A percentile compares a stretch with the other conserved stretches of the same genome.
These are phyloP conservation scores for Micromonas commoda DNA, from an alignment of 139 green algal species.

Conservation along the genomic window DNA sequence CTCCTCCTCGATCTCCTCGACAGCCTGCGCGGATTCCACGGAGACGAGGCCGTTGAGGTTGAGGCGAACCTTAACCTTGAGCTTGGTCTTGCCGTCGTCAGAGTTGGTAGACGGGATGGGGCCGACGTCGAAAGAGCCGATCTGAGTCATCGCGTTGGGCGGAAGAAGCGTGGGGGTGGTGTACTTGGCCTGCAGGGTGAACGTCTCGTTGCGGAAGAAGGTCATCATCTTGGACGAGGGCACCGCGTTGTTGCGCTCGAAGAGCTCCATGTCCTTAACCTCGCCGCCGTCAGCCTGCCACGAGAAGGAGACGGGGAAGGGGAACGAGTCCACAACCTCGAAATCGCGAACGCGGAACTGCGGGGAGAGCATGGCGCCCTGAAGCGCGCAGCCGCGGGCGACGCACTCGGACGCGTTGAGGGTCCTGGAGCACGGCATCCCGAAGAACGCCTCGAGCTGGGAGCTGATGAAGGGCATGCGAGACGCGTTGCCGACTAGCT, in stretches of 20 bases:
- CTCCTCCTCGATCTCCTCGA: conserved; percentile 66
- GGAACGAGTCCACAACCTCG: conserved; percentile 82
- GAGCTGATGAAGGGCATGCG: conserved; percentile 73
- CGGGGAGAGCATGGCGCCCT: conserved; percentile 96
- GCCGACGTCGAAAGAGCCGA: conserved; percentile 36
- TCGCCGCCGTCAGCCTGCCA: conserved; percentile 49
- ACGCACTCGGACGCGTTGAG: conserved; percentile 95
- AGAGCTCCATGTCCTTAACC: conserved; percentile 38
- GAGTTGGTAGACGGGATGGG: conserved; percentile 23
- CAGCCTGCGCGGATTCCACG: conserved; percentile 65
- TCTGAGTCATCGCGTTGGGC: not conserved
- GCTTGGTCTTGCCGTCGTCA: conserved; percentile 24
- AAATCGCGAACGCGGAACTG: conserved; percentile 94
- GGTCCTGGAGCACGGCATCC: conserved; percentile 67
- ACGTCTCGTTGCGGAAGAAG: conserved; percentile 74
- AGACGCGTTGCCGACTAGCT: conserved; percentile 80
- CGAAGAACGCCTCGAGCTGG: conserved; percentile 51
- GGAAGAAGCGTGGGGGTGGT: conserved; percentile 22
- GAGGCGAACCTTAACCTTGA: conserved; percentile 65
- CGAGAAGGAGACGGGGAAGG: conserved; percentile 70
- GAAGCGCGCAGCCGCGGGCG: conserved; percentile 80
- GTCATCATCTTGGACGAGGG: conserved; percentile 87
- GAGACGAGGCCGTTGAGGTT: conserved; percentile 83
- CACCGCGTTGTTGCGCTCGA: conserved; percentile 48
- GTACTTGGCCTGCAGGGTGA: conserved; percentile 68